Conservation (phyloP, 2,329 filamentous ascomycete species). For the Dactylellina haptotyla region DNA sequence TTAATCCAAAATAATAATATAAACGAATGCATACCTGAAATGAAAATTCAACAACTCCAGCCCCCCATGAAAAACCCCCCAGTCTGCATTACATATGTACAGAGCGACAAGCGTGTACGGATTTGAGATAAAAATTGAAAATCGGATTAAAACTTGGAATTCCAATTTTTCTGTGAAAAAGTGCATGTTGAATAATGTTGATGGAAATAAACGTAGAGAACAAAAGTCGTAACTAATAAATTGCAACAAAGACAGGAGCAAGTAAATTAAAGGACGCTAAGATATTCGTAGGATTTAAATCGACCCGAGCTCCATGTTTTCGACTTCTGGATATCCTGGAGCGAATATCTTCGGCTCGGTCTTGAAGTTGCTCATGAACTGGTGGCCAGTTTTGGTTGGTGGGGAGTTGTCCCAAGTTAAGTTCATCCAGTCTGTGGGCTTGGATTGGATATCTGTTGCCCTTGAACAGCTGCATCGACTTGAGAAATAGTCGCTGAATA, state of each 20-base stretch:
- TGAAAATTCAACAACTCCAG: slow-evolving; percentile 38
- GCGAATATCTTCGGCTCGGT: slow-evolving; percentile 48
- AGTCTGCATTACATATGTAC: slow-evolving; percentile 53
- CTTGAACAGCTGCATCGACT: slow-evolving; percentile 45
- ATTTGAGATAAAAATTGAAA: slow-evolving; percentile 7
- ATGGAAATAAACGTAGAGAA: background rate
- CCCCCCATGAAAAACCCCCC: slow-evolving; percentile 25
- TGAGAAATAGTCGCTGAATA: slow-evolving; percentile 45
- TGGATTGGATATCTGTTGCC: slow-evolving; percentile 28
- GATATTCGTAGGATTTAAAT: slow-evolving; percentile 32
- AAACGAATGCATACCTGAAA: slow-evolving; percentile 46
- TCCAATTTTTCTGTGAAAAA: slow-evolving; percentile 24
- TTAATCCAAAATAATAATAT: slow-evolving; percentile 5
- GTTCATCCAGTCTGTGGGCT: slow-evolving; percentile 49
- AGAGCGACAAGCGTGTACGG: slow-evolving; percentile 10
- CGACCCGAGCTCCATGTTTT: slow-evolving; percentile 49
- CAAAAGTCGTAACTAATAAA: slow-evolving; percentile 27
- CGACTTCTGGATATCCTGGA: slow-evolving; percentile 46
- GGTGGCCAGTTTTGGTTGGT: slow-evolving; percentile 42
- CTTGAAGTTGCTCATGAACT: slow-evolving; percentile 48
- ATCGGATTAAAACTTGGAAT: slow-evolving; percentile 29
- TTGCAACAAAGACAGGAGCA: background rate
- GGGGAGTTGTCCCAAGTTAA: slow-evolving; percentile 52
- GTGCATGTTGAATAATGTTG: slow-evolving; percentile 33
- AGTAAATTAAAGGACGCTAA: slow-evolving; percentile 1